Conservation (phyloP, 225 moss, liverwort and hornwort genomes). For the Pseudisothecium myosuroides region DNA sequence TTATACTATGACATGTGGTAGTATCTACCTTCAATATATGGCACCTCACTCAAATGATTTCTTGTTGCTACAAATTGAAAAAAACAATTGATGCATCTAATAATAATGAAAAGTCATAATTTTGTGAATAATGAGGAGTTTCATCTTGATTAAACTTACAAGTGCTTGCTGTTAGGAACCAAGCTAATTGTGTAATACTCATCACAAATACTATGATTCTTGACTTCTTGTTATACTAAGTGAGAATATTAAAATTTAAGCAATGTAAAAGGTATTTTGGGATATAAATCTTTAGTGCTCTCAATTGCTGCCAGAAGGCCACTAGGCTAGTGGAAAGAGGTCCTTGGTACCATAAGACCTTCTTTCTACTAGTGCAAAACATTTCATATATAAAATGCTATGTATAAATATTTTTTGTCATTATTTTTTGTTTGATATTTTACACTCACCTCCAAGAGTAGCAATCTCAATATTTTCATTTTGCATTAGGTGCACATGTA, state of each 20-base stretch:
- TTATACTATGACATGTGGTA: accelerated
- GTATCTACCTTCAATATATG: background rate
- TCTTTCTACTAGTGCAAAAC: background rate
- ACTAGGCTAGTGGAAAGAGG: too few relatives aligned
- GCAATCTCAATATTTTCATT: constrained; percentile 41
- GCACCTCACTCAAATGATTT: background rate
- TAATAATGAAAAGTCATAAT: too few relatives aligned
- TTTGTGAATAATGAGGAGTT: too few relatives aligned
- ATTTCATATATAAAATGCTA: background rate
- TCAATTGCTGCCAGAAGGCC: too few relatives aligned
- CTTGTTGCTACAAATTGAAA: background rate
- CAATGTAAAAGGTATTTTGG: background rate
- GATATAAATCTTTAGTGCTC: background rate
- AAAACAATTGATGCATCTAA: background rate
- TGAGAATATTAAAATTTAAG: background rate
- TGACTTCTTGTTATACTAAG: background rate
- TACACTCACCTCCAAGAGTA: constrained; percentile 27
- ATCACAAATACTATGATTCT: background rate
- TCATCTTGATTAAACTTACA: background rate
- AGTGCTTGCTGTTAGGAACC: background rate
- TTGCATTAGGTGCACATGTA: constrained; percentile 45
- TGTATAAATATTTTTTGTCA: background rate
- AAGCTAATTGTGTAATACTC: background rate
- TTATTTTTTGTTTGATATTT: background rate
- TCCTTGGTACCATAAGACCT: accelerated